A percentile compares a stretch with the other conserved stretches of the same genome.
phyloP scores from a whole-genome alignment of 495 filamentous ascomycete species.

The Penicillium angulare region DNA sequence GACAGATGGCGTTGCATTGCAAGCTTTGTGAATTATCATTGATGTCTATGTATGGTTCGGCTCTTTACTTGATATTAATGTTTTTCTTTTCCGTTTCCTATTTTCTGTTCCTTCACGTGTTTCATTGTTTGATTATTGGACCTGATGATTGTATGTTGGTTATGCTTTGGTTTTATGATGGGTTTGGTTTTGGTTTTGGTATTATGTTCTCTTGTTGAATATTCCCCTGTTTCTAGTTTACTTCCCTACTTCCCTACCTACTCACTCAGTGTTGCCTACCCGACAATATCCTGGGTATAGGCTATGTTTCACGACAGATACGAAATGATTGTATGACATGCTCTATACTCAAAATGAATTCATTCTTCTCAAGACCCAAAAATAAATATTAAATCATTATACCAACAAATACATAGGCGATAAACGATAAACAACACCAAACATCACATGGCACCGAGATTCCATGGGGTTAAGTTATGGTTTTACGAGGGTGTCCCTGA shows the following conservation, averaged over 20 bases:
- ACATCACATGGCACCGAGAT: no score
- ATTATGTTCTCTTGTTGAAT: not conserved
- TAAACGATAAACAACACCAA: no score
- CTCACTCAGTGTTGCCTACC: not conserved
- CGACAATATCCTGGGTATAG: not conserved
- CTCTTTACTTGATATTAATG: no score
- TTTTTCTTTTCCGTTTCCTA: not conserved
- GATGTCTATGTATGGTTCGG: no score
- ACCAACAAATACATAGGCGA: no score
- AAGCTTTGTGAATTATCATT: no score
- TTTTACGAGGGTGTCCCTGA: no score
- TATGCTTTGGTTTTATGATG: not conserved
- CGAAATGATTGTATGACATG: constrained; percentile 2
- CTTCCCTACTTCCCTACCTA: no score
- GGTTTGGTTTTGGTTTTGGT: not conserved
- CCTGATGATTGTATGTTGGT: not conserved
- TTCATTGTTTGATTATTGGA: not conserved
- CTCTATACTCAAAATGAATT: not conserved
- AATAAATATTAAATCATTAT: no score
- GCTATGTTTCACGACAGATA: not conserved
- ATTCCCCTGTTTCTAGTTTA: not conserved
- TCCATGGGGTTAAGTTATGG: no score
- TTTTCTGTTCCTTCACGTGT: not conserved
- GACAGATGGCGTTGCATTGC: not conserved
- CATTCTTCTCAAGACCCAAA: not conserved